phyloP scores from a whole-genome alignment of 2,329 filamentous ascomycete genomes.

The Knufia fluminis region DNA sequence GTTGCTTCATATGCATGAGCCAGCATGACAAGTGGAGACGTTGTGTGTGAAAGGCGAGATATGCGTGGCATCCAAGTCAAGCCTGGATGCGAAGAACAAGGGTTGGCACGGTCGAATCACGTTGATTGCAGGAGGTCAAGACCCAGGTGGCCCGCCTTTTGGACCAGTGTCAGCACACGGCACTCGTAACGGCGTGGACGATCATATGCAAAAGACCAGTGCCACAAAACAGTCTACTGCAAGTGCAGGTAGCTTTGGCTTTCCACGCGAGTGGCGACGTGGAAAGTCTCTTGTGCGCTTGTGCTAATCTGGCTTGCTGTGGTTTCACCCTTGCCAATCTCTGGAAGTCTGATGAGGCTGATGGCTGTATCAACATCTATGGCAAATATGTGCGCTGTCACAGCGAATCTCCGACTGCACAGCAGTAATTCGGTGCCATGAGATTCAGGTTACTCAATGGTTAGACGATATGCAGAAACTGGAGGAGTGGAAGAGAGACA shows the following conservation, averaged over 20 bases:
- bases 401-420: background rate
- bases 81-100: background rate
- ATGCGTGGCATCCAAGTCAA: background rate
- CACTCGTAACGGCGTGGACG: background rate
- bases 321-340: slow-evolving; percentile 4
- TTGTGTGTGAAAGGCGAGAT: background rate
- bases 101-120: background rate
- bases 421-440: background rate
- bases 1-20: slow-evolving; percentile 1
- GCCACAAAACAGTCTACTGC: background rate
- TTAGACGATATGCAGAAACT: background rate
- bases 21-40: background rate
- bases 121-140: slow-evolving; percentile 1
- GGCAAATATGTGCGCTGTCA: background rate
- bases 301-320: background rate
- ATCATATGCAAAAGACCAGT: slow-evolving; percentile 2
- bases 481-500: background rate
- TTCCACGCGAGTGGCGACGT: background rate
- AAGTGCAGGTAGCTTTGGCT: background rate
- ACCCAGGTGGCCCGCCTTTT: background rate
- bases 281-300: background rate
- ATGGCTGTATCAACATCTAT: background rate
- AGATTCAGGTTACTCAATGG: background rate
- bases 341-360: background rate
- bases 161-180: background rate